A percentile compares a stretch with the other conserved stretches of the same genome.
Conservation (phyloP, 177 flowering plant species). For the Vitis hybrid region DNA sequence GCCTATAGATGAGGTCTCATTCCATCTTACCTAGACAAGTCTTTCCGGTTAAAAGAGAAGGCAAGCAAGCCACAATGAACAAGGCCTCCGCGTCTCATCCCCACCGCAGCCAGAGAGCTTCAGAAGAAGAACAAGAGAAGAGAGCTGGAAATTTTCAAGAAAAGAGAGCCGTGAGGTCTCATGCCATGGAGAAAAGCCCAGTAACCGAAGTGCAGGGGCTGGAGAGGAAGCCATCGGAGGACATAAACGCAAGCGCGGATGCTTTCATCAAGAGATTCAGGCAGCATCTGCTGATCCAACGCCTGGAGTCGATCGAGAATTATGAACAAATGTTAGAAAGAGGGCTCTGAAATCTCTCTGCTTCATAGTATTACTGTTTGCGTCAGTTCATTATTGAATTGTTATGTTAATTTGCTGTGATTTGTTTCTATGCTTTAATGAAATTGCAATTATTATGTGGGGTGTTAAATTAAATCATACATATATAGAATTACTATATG, state of each 20-base stretch:
- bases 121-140: background rate
- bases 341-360: constrained; percentile 28
- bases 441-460: too few species aligned
- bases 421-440: too few species aligned
- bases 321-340: constrained; percentile 65
- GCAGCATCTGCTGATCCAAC: constrained; percentile 61
- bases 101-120: background rate
- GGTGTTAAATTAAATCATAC: too few species aligned
- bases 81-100: constrained; percentile 7
- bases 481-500: too few species aligned
- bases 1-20: background rate
- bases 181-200: constrained; percentile 8
- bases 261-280: constrained; percentile 70
- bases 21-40: background rate
- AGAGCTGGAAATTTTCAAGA: background rate
- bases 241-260: constrained; percentile 70
- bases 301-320: constrained; percentile 80
- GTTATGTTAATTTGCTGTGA: too few species aligned
- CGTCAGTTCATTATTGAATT: background rate
- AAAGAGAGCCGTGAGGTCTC: background rate
- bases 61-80: constrained; percentile 11
- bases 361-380: too few species aligned
- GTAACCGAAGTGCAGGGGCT: constrained; percentile 14
- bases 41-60: background rate
- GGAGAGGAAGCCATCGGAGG: constrained; percentile 40